These are phyloP conservation scores for Clathrus columnatus DNA, from an alignment of 768 basidiomycete species.

Conservation along the genomic window DNA sequence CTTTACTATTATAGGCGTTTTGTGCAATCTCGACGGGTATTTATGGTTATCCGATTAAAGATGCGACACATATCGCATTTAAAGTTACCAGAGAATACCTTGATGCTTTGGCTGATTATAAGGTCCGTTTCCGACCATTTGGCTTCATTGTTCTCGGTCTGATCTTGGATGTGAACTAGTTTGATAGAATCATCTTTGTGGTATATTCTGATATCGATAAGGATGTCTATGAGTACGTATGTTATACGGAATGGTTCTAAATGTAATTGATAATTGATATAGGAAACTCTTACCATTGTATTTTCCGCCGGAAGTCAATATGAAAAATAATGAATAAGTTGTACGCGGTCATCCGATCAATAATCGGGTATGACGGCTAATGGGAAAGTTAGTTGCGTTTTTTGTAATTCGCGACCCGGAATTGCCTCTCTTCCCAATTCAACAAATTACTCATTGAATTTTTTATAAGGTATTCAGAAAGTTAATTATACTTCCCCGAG, in stretches of 20 bases:
- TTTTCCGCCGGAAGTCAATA: conserved; percentile 37
- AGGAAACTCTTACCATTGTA: conserved; percentile 52
- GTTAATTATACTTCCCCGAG: too few relatives aligned
- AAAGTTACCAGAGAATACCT: conserved; percentile 46
- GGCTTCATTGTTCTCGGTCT: conserved; percentile 24
- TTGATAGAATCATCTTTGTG: conserved; percentile 70
- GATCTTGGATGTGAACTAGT: conserved; percentile 15
- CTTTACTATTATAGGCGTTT: conserved; percentile 50
- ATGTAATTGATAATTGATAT: conserved; percentile 18
- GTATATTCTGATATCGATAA: conserved; percentile 62
- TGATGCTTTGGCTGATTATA: conserved; percentile 41
- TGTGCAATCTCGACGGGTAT: conserved; percentile 73
- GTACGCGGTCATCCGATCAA: neutral
- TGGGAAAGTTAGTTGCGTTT: neutral
- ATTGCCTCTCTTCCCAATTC: too few relatives aligned
- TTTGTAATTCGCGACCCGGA: neutral
- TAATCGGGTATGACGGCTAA: neutral
- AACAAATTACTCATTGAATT: too few relatives aligned
- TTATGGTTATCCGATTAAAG: conserved; percentile 68
- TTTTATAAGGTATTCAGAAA: too few relatives aligned
- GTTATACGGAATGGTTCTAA: neutral
- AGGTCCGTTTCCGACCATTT: conserved; percentile 20
- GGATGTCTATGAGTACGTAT: conserved; percentile 57
- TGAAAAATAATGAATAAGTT: neutral
- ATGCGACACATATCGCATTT: conserved; percentile 66